Percentiles rank a stretch among this genome's conserved stretches.
phyloP scores from a whole-genome alignment of 768 basidiomycete species.

The Trametes cingulata region DNA sequence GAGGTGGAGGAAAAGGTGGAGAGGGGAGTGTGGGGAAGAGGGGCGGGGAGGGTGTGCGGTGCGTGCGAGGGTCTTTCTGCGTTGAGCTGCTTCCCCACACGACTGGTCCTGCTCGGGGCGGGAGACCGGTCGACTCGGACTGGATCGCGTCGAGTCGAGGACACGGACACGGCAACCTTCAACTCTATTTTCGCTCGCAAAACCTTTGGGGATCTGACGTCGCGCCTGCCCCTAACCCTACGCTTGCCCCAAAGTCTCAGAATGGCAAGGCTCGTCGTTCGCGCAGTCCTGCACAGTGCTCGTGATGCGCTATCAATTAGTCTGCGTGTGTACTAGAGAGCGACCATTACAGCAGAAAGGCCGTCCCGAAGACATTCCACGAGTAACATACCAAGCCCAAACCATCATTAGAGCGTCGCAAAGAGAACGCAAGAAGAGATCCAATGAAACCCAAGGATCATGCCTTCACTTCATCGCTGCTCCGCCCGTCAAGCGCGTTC shows the following conservation, averaged over 20 bases:
- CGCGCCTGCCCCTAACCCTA: constrained; percentile 2
- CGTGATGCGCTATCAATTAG: too few relatives aligned
- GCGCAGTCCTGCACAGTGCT: not conserved
- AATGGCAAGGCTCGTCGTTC: not conserved
- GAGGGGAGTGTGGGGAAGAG: constrained; percentile 16
- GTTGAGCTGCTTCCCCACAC: constrained; percentile 7
- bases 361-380: too few relatives aligned
- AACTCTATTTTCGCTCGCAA: constrained; percentile 5
- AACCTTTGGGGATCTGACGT: constrained; percentile 24
- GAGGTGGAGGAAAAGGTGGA: not conserved
- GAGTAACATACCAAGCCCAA: not conserved
- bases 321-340: too few relatives aligned
- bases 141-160: not conserved
- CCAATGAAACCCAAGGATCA: not conserved
- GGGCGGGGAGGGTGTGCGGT: not conserved
- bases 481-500: too few relatives aligned
- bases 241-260: constrained; percentile 8
- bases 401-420: not conserved
- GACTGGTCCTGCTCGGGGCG: not conserved
- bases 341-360: too few relatives aligned
- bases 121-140: not conserved
- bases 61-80: not conserved
- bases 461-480: not conserved
- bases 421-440: not conserved
- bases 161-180: not conserved